phyloP scores from a whole-genome alignment of 768 basidiomycete species.

The Agaricus subrufescens region DNA sequence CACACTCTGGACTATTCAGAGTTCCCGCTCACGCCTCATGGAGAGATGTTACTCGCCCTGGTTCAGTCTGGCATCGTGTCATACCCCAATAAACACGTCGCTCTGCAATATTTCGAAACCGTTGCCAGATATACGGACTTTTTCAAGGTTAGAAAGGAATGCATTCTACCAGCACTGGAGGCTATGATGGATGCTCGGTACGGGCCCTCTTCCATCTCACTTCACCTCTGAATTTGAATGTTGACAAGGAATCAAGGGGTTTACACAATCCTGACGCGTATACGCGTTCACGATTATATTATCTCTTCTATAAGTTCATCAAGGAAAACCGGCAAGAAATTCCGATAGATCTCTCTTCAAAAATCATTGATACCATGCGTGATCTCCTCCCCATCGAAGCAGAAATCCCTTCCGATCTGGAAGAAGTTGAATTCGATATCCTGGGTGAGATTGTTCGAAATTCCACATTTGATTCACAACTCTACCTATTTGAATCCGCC shows the following conservation, averaged over 20 bases:
- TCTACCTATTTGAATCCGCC: conserved; percentile 91
- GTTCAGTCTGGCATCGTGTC: conserved; percentile 77
- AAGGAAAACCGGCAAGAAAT: conserved; percentile 78
- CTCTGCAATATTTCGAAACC: conserved; percentile 91
- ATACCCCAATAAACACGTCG: conserved; percentile 81
- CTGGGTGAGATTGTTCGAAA: conserved; percentile 78
- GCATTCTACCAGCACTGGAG: conserved; percentile 81
- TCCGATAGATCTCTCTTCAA: conserved; percentile 62
- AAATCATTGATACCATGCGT: conserved; percentile 66
- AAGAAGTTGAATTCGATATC: conserved; percentile 65
- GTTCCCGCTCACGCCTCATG: conserved; percentile 84
- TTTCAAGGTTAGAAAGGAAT: conserved; percentile 90
- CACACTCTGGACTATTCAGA: conserved; percentile 61
- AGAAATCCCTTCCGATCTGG: conserved; percentile 64
- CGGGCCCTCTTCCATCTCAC: conserved; percentile 18
- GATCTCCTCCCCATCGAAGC: conserved; percentile 77
- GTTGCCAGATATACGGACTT: conserved; percentile 92
- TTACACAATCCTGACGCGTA: conserved; percentile 71
- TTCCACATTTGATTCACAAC: conserved; percentile 80
- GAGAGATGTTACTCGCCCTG: conserved; percentile 83
- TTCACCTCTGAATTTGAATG: neutral
- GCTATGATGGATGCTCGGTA: conserved; percentile 84
- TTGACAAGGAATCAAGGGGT: conserved; percentile 47
- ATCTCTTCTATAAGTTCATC: conserved; percentile 91
- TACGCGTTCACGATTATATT: conserved; percentile 77